Conservation (phyloP, 2,329 filamentous ascomycete species). For the Trichoderma brevicompactum region DNA sequence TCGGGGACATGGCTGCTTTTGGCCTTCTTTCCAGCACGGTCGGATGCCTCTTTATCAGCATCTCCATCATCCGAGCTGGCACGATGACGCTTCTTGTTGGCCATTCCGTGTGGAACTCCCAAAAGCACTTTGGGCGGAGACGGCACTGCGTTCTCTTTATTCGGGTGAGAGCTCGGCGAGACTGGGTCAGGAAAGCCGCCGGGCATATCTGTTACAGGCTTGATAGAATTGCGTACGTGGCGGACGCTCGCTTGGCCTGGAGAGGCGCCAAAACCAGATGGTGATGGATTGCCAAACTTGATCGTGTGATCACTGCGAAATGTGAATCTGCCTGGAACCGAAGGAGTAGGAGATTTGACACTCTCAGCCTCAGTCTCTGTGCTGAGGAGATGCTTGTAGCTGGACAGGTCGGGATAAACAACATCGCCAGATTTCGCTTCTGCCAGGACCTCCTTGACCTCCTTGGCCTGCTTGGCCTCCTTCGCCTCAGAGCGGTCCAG, state of each 20-base stretch:
- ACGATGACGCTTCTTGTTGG: constrained; percentile 69
- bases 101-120: constrained; percentile 64
- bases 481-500: constrained; percentile 7
- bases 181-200: constrained; percentile 56
- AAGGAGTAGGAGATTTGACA: constrained; percentile 40
- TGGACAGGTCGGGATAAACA: constrained; percentile 59
- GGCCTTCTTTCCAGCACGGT: constrained; percentile 63
- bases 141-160: constrained; percentile 61
- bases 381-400: constrained; percentile 42
- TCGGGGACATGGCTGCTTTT: constrained; percentile 55
- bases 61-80: constrained; percentile 61
- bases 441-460: constrained; percentile 33
- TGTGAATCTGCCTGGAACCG: constrained; percentile 63
- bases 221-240: constrained; percentile 59
- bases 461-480: constrained; percentile 23
- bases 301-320: constrained; percentile 71
- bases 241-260: constrained; percentile 65
- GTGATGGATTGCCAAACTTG: constrained; percentile 54
- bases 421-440: constrained; percentile 43
- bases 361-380: constrained; percentile 34
- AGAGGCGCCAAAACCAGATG: constrained; percentile 59
- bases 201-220: constrained; percentile 53
- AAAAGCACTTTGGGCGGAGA: constrained; percentile 42
- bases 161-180: constrained; percentile 43
- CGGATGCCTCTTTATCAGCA: constrained; percentile 51